Percentiles rank a stretch among this genome's conserved stretches.
Conservation (phyloP, 106 monocot genomes). For the Platanthera guangdongensis region DNA sequence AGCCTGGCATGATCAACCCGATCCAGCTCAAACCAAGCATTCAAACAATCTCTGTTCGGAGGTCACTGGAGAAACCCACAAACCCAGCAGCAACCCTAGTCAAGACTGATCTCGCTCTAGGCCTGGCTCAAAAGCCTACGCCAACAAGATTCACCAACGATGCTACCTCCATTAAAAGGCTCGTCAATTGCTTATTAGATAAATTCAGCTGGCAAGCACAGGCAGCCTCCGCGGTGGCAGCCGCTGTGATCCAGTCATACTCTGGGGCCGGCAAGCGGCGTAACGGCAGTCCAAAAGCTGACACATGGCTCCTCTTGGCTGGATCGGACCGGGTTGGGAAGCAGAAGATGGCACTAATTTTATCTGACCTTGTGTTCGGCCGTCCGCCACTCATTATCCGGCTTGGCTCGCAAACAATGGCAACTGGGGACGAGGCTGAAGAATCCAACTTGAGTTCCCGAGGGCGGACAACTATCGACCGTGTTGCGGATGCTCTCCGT, state of each 20-base stretch:
- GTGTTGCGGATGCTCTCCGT: slow-evolving; percentile 42
- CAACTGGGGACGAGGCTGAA: slow-evolving; percentile 11
- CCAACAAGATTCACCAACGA: slow-evolving; percentile 14
- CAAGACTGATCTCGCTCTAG: slow-evolving; percentile 52
- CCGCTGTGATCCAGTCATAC: slow-evolving; percentile 46
- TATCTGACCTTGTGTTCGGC: slow-evolving; percentile 61
- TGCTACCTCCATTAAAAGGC: slow-evolving; percentile 56
- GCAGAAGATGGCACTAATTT: slow-evolving; percentile 62
- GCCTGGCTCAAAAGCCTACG: slow-evolving; percentile 10
- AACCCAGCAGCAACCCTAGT: slow-evolving; percentile 43
- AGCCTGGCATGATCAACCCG: slow-evolving; percentile 1
- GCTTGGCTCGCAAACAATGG: slow-evolving; percentile 9
- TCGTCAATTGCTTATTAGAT: slow-evolving; percentile 58
- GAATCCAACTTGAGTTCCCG: slow-evolving; percentile 21
- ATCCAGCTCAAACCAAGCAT: slow-evolving; percentile 1
- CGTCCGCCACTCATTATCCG: slow-evolving; percentile 28
- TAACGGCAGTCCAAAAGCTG: slow-evolving; percentile 20
- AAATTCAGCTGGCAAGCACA: slow-evolving; percentile 80
- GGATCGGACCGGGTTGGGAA: slow-evolving; percentile 76
- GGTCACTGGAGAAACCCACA: slow-evolving; percentile 2
- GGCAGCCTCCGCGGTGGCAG: slow-evolving; percentile 61
- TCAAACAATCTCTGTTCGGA: neutral
- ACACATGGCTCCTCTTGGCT: slow-evolving; percentile 71
- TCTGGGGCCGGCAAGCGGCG: slow-evolving; percentile 43
- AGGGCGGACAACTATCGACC: slow-evolving; percentile 43